Percentiles rank a stretch among this genome's conserved stretches.
phyloP scores from a whole-genome alignment of 2,329 filamentous ascomycete genomes.

The Diaporthe citrichinensis region DNA sequence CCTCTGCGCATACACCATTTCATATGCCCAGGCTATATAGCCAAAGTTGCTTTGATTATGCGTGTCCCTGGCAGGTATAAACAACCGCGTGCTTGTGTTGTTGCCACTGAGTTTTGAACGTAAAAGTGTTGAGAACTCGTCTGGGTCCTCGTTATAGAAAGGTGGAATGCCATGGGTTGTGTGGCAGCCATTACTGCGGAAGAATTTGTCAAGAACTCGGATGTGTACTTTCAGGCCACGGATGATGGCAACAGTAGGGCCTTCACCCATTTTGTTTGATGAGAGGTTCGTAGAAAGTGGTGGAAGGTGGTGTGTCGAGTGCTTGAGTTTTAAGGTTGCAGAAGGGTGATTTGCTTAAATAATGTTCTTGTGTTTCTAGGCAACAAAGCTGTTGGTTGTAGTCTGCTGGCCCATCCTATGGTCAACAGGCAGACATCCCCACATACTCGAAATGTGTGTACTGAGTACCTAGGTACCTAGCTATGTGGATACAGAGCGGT shows the following conservation, averaged over 20 bases:
- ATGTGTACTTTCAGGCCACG: not conserved
- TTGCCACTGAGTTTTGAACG: not conserved
- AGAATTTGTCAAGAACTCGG: not conserved
- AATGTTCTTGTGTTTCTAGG: not conserved
- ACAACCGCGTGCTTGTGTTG: not conserved
- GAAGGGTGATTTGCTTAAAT: not conserved
- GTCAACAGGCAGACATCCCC: not conserved
- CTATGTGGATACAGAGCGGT: too few relatives aligned
- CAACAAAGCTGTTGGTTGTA: not conserved
- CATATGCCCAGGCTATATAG: slow-evolving; percentile 3
- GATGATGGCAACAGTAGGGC: not conserved
- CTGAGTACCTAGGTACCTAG: too few relatives aligned
- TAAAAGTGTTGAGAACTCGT: not conserved
- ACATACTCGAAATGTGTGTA: too few relatives aligned
- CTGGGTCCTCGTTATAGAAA: not conserved
- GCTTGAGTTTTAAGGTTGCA: too few relatives aligned
- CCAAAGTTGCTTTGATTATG: not conserved
- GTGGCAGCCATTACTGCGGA: not conserved
- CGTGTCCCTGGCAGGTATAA: not conserved
- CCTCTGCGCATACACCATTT: not conserved
- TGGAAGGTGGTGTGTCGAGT: not conserved
- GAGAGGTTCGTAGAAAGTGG: not conserved
- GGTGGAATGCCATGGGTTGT: not conserved
- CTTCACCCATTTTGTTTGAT: slow-evolving; percentile 11
- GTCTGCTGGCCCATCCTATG: not conserved